phyloP scores from a whole-genome alignment of 2,329 filamentous ascomycete genomes.

The Botrytis pseudocinerea region DNA sequence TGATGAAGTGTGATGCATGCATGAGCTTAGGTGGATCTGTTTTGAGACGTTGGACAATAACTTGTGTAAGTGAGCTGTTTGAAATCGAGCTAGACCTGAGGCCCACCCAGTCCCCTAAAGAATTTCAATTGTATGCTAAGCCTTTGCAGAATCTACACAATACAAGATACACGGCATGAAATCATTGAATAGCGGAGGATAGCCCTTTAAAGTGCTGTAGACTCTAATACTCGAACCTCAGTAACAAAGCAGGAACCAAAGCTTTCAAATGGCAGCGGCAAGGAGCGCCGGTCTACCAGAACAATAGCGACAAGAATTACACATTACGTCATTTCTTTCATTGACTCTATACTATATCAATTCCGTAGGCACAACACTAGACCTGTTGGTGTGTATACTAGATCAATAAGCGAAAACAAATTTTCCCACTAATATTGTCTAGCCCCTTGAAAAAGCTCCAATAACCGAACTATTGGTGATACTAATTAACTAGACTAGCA shows the following conservation, averaged over 20 bases:
- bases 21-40: neutral
- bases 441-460: neutral
- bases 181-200: too few relatives aligned
- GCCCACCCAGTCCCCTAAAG: neutral
- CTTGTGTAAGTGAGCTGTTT: neutral
- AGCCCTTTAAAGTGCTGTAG: too few relatives aligned
- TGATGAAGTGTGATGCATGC: too few relatives aligned
- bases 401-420: neutral
- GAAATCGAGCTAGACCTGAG: neutral
- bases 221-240: too few relatives aligned
- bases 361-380: neutral
- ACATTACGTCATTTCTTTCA: neutral
- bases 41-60: neutral
- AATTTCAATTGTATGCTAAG: neutral
- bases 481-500: neutral
- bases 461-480: neutral
- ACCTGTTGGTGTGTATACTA: neutral
- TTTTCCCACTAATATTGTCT: neutral
- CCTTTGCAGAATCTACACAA: neutral
- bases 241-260: too few relatives aligned
- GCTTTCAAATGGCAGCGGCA: neutral
- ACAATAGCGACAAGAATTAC: fast-evolving
- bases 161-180: too few relatives aligned
- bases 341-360: neutral
- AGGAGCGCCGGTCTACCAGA: too few relatives aligned